Conservation (phyloP, 2,329 filamentous ascomycete species). For the Fusarium begoniae region DNA sequence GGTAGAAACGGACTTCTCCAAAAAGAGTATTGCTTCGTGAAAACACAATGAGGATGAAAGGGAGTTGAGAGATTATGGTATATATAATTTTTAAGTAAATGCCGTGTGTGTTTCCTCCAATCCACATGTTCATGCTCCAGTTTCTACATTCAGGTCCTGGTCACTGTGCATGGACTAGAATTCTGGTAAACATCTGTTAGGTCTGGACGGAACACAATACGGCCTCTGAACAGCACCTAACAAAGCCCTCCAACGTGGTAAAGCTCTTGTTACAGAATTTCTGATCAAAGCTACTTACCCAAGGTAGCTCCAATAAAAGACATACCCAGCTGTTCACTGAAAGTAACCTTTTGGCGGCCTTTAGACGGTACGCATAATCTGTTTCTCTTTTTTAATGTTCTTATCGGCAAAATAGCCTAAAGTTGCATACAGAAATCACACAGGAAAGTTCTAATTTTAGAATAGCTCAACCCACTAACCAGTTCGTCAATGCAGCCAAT, state of each 20-base stretch:
- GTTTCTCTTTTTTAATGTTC: fast-evolving
- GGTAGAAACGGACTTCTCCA: fast-evolving
- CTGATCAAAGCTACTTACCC: too few relatives aligned
- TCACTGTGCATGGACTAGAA: too few relatives aligned
- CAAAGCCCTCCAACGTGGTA: not conserved
- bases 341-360: fast-evolving
- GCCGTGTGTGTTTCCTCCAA: fast-evolving
- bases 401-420: too few relatives aligned
- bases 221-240: not conserved
- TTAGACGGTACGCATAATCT: too few relatives aligned
- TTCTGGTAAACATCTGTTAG: not conserved
- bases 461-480: fast-evolving
- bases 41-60: fast-evolving
- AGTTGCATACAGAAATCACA: fast-evolving
- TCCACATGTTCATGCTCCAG: not conserved
- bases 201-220: too few relatives aligned
- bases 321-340: fast-evolving
- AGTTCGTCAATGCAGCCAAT: not conserved
- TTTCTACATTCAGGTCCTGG: not conserved
- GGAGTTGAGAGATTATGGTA: fast-evolving
- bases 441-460: not conserved
- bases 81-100: fast-evolving
- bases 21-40: too few relatives aligned
- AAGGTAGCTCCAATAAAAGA: too few relatives aligned
- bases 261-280: too few relatives aligned